Percentiles rank a stretch among this genome's conserved stretches.
phyloP scores from a whole-genome alignment of 805 yeast genomes.

The Ogataea parapolymorpha region DNA sequence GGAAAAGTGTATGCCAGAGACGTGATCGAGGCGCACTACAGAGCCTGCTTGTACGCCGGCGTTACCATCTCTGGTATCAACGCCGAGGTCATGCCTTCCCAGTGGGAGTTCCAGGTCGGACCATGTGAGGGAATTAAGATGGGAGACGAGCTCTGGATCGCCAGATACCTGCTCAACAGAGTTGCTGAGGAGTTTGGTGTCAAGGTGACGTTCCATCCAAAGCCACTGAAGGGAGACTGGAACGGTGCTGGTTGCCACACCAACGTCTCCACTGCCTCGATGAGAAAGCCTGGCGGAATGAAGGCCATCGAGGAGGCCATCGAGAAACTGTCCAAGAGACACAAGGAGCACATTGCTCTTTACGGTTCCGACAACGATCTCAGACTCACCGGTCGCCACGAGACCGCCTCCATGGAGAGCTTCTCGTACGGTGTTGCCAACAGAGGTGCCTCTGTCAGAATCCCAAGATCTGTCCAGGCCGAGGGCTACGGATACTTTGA shows the following conservation, averaged over 20 bases:
- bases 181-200: constrained; percentile 99
- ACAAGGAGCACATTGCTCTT: constrained; percentile 89
- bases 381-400: constrained; percentile 98
- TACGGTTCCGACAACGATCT: constrained; percentile 94
- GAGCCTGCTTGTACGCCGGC: constrained; percentile 95
- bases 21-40: constrained; percentile 97
- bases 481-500: constrained; percentile 98
- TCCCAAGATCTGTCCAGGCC: constrained; percentile 97
- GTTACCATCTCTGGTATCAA: constrained; percentile 90
- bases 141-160: constrained; percentile 98
- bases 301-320: constrained; percentile 88
- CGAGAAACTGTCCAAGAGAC: constrained; percentile 92
- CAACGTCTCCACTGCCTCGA: constrained; percentile 86
- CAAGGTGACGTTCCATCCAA: constrained; percentile 98
- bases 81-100: constrained; percentile 99
- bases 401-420: constrained; percentile 89
- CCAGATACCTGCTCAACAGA: constrained; percentile 88
- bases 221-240: constrained; percentile 99
- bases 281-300: constrained; percentile 98
- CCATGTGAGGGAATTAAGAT: constrained; percentile 92
- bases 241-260: constrained; percentile 99
- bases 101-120: constrained; percentile 99
- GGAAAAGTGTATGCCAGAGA: constrained; percentile 98
- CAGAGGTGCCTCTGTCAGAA: constrained; percentile 99
- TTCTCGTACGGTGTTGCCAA: constrained; percentile 98